Evolutionary conservation across 1,284 basidiomycete species (phyloP).

Genomic region (Fomitopsis schrenkii): DNA sequence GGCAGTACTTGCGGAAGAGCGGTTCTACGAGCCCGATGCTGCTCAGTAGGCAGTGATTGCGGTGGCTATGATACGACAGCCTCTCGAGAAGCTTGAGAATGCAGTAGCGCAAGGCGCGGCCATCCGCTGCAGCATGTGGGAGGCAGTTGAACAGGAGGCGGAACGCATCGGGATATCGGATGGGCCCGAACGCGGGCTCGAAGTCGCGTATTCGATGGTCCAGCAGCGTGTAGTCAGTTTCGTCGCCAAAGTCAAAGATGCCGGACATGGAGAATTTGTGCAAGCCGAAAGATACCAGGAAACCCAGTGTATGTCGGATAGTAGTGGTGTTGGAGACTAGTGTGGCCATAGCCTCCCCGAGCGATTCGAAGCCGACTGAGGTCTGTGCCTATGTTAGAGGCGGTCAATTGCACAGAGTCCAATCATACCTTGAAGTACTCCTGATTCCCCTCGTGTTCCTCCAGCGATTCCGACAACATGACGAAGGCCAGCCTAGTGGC

Average conservation of each 20-base stretch:
- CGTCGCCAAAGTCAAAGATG: slow-evolving; percentile 43
- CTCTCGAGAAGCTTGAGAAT: slow-evolving; percentile 60
- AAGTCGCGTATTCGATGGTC: slow-evolving; percentile 36
- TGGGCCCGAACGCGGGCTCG: slow-evolving; percentile 40
- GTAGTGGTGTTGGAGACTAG: slow-evolving; percentile 46
- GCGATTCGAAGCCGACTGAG: slow-evolving; percentile 60
- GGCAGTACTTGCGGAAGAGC: slow-evolving; percentile 40
- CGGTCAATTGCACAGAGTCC: not conserved
- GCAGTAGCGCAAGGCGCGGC: slow-evolving; percentile 37
- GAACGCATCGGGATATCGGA: slow-evolving; percentile 54
- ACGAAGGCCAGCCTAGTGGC: slow-evolving; percentile 54
- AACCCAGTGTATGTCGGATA: slow-evolving; percentile 52
- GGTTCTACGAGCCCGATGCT: slow-evolving; percentile 49
- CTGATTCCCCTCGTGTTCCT: slow-evolving; percentile 50
- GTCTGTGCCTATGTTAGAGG: slow-evolving; percentile 34
- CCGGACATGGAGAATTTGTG: slow-evolving; percentile 56
- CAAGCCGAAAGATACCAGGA: slow-evolving; percentile 58
- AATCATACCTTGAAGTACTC: slow-evolving; percentile 63
- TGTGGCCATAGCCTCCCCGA: slow-evolving; percentile 50
- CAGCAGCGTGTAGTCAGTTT: slow-evolving; percentile 22
- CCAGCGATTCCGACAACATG: slow-evolving; percentile 60
- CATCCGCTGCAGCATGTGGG: slow-evolving; percentile 21
- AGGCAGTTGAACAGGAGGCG: slow-evolving; percentile 49
- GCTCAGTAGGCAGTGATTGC: slow-evolving; percentile 64
- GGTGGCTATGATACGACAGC: slow-evolving; percentile 53